These are phyloP conservation scores for Arachnomyces sp. DNA, from an alignment of 2,329 filamentous ascomycete genomes.

Conservation along the genomic window DNA sequence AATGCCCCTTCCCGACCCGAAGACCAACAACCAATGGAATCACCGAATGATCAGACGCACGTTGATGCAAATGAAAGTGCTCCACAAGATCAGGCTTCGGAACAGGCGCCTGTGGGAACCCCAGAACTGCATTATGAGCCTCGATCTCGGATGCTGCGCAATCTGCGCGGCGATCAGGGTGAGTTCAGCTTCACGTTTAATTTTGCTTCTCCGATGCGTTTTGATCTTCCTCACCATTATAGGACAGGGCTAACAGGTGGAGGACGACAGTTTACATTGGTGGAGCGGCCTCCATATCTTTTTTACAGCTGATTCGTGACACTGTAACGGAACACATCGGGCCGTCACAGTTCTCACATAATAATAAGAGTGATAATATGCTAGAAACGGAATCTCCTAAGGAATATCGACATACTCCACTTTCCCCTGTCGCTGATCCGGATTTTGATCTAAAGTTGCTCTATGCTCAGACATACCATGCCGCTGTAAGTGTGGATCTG, in stretches of 20 bases:
- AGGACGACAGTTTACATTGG: constrained; percentile 39
- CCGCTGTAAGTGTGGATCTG: constrained; percentile 16
- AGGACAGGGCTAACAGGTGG: background rate
- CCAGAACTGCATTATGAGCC: constrained; percentile 13
- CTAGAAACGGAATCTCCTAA: constrained; percentile 41
- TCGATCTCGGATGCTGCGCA: constrained; percentile 41
- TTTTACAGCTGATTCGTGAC: constrained; percentile 47
- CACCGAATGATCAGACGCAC: constrained; percentile 4
- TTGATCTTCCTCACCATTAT: no score
- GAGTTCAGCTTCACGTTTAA: constrained; percentile 5
- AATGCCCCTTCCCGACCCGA: constrained; percentile 8
- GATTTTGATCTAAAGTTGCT: constrained; percentile 25
- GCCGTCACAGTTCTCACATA: constrained; percentile 48
- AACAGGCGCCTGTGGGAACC: constrained; percentile 9
- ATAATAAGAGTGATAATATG: constrained; percentile 45
- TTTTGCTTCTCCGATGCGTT: no score
- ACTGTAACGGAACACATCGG: constrained; percentile 45
- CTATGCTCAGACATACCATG: constrained; percentile 25
- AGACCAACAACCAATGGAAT: constrained; percentile 4
- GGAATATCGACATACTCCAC: constrained; percentile 22
- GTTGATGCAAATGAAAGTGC: background rate
- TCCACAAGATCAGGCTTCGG: background rate
- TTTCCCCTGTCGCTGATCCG: constrained; percentile 19
- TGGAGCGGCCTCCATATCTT: constrained; percentile 48
- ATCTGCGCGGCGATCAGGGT: constrained; percentile 48